These are phyloP conservation scores for Talaromyces marneffei DNA, from an alignment of 2,329 filamentous ascomycete genomes.

Conservation along the genomic window DNA sequence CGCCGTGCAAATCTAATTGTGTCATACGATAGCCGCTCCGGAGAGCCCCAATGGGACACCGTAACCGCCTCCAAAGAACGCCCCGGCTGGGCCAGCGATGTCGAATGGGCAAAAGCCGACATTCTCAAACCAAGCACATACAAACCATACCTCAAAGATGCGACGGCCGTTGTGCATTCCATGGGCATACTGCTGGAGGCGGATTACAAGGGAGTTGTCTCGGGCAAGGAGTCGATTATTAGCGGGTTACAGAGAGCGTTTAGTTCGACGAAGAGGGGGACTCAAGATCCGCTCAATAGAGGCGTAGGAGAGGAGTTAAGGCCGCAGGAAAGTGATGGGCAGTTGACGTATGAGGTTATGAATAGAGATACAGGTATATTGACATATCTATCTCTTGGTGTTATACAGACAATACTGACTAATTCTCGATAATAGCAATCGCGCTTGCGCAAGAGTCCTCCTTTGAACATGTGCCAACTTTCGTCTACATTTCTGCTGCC, in stretches of 20 bases:
- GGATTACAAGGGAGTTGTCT: slow-evolving; percentile 91
- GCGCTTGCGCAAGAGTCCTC: slow-evolving; percentile 72
- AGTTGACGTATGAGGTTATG: slow-evolving; percentile 95
- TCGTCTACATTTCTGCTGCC: slow-evolving; percentile 84
- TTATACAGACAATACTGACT: not conserved
- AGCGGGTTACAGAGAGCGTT: slow-evolving; percentile 74
- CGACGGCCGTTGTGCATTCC: slow-evolving; percentile 83
- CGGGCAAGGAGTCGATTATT: slow-evolving; percentile 75
- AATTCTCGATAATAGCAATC: slow-evolving; percentile 54
- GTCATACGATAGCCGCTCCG: slow-evolving; percentile 63
- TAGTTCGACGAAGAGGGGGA: slow-evolving; percentile 54
- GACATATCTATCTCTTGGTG: not conserved
- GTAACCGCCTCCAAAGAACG: slow-evolving; percentile 65
- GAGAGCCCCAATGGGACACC: slow-evolving; percentile 76
- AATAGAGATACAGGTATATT: slow-evolving; percentile 68
- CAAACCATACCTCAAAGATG: slow-evolving; percentile 64
- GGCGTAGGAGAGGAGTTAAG: slow-evolving; percentile 55
- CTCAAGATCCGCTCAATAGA: slow-evolving; percentile 65
- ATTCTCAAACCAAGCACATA: slow-evolving; percentile 80
- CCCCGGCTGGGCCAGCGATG: slow-evolving; percentile 73
- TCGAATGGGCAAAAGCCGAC: slow-evolving; percentile 84
- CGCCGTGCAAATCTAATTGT: not conserved
- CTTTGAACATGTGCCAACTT: slow-evolving; percentile 59
- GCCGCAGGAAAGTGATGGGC: slow-evolving; percentile 61
- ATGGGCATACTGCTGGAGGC: slow-evolving; percentile 96